phyloP scores from a whole-genome alignment of 208 protist species.

The Wallacemonas sp. region DNA sequence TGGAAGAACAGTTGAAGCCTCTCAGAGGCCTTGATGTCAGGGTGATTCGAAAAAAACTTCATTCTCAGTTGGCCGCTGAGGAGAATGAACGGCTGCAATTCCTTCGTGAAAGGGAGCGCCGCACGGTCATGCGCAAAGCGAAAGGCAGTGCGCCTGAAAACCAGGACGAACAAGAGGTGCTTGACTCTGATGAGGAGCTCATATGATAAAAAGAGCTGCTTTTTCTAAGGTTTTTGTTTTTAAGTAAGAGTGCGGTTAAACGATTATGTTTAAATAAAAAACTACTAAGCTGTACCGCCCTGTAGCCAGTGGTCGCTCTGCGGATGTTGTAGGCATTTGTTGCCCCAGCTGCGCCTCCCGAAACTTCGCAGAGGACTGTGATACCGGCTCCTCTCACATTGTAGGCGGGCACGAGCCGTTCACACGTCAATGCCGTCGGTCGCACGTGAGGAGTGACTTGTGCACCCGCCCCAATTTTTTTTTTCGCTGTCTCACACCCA shows the following conservation, averaged over 20 bases:
- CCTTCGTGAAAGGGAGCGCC: constrained; percentile 56
- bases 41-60: constrained; percentile 35
- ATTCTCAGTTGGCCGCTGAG: constrained; percentile 13
- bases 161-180: constrained; percentile 1
- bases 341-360: too few species aligned
- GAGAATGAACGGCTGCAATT: constrained; percentile 31
- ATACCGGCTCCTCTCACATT: too few species aligned
- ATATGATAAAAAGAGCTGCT: constrained; percentile 1
- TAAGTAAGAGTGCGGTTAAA: too few species aligned
- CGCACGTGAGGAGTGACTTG: too few species aligned
- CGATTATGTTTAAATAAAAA: too few species aligned
- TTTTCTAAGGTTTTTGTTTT: constrained; percentile 24
- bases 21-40: constrained; percentile 58
- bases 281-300: constrained; percentile 24
- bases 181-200: constrained; percentile 5
- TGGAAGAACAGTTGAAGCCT: constrained; percentile 43
- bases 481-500: not conserved
- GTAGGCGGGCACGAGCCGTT: too few species aligned
- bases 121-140: constrained; percentile 41
- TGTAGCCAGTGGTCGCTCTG: constrained; percentile 25
- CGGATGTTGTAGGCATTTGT: not conserved
- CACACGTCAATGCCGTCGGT: too few species aligned
- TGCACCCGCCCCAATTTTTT: not conserved
- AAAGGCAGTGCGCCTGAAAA: not conserved
- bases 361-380: too few species aligned